A percentile compares a stretch with the other conserved stretches of the same genome.
These are phyloP conservation scores for Lablab purpureus DNA, from an alignment of 306 rosid genomes.

Conservation along the genomic window DNA sequence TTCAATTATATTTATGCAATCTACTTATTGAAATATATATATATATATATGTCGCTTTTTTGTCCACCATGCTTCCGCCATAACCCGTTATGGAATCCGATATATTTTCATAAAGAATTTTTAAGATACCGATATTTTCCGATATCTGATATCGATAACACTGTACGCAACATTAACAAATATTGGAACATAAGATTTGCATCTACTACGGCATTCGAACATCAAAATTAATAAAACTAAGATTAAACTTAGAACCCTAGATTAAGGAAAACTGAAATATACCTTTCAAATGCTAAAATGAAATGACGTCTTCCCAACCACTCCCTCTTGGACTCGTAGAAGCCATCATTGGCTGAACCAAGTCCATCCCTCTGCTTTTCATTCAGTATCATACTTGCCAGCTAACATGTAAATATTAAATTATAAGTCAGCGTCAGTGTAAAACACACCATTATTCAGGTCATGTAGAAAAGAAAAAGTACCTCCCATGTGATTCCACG, in stretches of 20 bases:
- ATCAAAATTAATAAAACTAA: not conserved
- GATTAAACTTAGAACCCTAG: not conserved
- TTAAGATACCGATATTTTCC: too few species aligned
- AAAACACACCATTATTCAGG: constrained; percentile 28
- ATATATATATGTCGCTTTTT: too few species aligned
- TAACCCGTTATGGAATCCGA: too few species aligned
- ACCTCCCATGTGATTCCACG: constrained; percentile 99
- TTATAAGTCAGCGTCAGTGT: constrained; percentile 22
- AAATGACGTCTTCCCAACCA: constrained; percentile 95
- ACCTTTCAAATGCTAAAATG: constrained; percentile 95
- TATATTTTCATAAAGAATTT: too few species aligned
- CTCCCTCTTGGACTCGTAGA: constrained; percentile 95
- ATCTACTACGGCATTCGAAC: not conserved
- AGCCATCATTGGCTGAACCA: constrained; percentile 86
- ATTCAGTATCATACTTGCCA: constrained; percentile 77
- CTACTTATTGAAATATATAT: too few species aligned
- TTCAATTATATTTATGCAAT: too few species aligned
- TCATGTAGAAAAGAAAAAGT: constrained; percentile 43
- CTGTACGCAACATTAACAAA: constrained; percentile 10
- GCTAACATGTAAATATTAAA: constrained; percentile 54
- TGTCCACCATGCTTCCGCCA: too few species aligned
- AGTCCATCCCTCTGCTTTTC: constrained; percentile 91
- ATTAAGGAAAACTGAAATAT: constrained; percentile 28
- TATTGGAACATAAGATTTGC: not conserved
- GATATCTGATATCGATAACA: too few species aligned